These are phyloP conservation scores for Aplosporella prunicola DNA, from an alignment of 2,329 filamentous ascomycete genomes.

Conservation along the genomic window DNA sequence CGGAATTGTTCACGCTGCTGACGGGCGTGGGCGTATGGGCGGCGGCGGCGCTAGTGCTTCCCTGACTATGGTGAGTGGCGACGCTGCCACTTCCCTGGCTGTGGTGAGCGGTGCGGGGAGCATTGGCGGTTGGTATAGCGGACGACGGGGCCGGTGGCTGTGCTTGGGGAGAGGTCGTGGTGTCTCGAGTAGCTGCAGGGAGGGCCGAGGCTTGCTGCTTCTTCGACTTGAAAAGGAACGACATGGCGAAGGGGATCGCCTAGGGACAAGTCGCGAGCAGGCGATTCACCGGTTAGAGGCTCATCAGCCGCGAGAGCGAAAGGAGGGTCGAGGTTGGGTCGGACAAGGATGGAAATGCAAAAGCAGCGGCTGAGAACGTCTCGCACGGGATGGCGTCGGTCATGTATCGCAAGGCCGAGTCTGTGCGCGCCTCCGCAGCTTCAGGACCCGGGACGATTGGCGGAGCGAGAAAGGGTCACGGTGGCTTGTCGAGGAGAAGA, in stretches of 20 bases:
- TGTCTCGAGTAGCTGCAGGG: constrained; percentile 46
- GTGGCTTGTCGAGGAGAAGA: no score
- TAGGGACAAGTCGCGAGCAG: constrained; percentile 6
- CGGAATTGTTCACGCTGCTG: constrained; percentile 55
- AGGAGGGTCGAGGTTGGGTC: constrained; percentile 3
- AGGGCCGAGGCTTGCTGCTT: constrained; percentile 33
- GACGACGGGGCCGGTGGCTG: constrained; percentile 28
- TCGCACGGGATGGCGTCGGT: no score
- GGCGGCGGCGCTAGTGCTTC: constrained; percentile 22
- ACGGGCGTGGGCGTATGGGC: constrained; percentile 59
- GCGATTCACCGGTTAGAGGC: constrained; percentile 7
- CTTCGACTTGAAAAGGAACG: constrained; percentile 43
- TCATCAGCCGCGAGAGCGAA: constrained; percentile 10
- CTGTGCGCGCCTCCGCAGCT: background rate
- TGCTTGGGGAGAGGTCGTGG: constrained; percentile 49
- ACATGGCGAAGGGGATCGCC: constrained; percentile 28
- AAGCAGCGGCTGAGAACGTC: background rate
- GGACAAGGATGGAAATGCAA: background rate
- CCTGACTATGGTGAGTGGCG: constrained; percentile 30
- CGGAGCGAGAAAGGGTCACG: no score
- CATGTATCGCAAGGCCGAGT: no score
- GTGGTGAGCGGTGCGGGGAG: no score
- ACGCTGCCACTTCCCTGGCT: constrained; percentile 27
- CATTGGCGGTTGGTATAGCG: constrained; percentile 40
- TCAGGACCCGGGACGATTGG: no score